A percentile compares a stretch with the other conserved stretches of the same genome.
Conservation (phyloP, 495 filamentous ascomycete genomes). For the Lasiosphaeria miniovina region DNA sequence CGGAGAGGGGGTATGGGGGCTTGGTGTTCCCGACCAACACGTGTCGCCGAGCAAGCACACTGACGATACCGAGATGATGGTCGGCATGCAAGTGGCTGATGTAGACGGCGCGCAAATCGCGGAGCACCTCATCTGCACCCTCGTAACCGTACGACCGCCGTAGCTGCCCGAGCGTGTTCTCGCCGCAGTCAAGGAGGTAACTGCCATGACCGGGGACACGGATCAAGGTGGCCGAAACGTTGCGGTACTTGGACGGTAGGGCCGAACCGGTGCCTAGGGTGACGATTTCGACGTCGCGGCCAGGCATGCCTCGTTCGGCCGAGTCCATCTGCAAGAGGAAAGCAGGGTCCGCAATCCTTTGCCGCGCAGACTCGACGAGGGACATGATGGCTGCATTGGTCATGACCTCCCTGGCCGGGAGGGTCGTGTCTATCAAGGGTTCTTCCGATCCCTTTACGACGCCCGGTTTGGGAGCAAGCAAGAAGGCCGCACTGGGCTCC, state of each 20-base stretch:
- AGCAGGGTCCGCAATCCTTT: constrained; percentile 36
- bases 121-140: constrained; percentile 65
- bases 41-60: constrained; percentile 73
- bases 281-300: constrained; percentile 74
- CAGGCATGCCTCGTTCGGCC: constrained; percentile 55
- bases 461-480: constrained; percentile 63
- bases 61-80: constrained; percentile 82
- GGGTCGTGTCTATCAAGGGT: constrained; percentile 51
- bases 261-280: constrained; percentile 89
- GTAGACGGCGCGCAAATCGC: constrained; percentile 81
- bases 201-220: constrained; percentile 78
- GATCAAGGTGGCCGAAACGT: constrained; percentile 85
- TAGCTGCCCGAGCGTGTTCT: constrained; percentile 90
- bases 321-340: constrained; percentile 40
- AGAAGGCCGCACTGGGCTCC: constrained; percentile 44
- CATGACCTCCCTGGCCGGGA: constrained; percentile 39
- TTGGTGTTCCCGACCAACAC: constrained; percentile 26
- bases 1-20: constrained; percentile 9
- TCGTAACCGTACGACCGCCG: constrained; percentile 63
- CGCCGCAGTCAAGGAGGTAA: constrained; percentile 87
- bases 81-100: constrained; percentile 96
- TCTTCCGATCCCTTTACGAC: constrained; percentile 49
- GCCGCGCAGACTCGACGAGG: constrained; percentile 48
- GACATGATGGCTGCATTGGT: constrained; percentile 35
- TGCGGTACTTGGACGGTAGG: constrained; percentile 85